Conservation (phyloP, 2,329 filamentous ascomycete genomes). For the Monilinia vaccinii-corymbosi region DNA sequence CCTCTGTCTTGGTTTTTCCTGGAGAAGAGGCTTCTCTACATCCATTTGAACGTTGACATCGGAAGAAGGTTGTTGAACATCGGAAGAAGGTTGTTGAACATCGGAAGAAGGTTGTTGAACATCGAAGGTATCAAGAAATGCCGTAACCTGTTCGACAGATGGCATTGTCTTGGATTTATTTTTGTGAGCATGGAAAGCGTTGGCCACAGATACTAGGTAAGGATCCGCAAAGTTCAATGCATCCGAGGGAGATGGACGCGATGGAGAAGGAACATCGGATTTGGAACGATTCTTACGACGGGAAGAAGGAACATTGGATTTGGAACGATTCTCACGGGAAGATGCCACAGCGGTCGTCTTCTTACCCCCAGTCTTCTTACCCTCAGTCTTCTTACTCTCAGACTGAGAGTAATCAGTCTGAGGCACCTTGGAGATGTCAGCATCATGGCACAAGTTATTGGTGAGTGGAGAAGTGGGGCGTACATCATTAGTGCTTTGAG, state of each 20-base stretch:
- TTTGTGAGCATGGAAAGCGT: constrained; percentile 4
- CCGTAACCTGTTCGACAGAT: constrained; percentile 4
- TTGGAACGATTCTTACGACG: constrained; percentile 3
- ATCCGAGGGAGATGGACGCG: neutral
- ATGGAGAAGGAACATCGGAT: neutral
- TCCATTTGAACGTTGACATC: neutral
- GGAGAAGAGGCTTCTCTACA: neutral
- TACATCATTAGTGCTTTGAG: neutral
- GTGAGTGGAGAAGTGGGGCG: neutral
- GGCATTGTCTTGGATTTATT: constrained; percentile 6
- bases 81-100: too few species aligned
- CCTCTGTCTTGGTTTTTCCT: neutral
- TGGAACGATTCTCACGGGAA: constrained; percentile 6
- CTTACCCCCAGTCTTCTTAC: too few species aligned
- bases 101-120: neutral
- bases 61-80: neutral
- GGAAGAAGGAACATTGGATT: constrained; percentile 2
- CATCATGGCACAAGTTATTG: neutral
- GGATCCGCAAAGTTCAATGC: constrained; percentile 10
- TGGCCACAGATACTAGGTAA: constrained; percentile 10
- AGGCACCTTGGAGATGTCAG: neutral
- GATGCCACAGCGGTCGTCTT: constrained; percentile 5
- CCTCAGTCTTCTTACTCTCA: too few species aligned
- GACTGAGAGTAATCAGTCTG: too few species aligned
- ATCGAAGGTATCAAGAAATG: constrained; percentile 7